Percentiles rank a stretch among this genome's conserved stretches.
Evolutionary conservation across 1,139 yeast species (phyloP).

Genomic region (Torulaspora pretoriensis): DNA sequence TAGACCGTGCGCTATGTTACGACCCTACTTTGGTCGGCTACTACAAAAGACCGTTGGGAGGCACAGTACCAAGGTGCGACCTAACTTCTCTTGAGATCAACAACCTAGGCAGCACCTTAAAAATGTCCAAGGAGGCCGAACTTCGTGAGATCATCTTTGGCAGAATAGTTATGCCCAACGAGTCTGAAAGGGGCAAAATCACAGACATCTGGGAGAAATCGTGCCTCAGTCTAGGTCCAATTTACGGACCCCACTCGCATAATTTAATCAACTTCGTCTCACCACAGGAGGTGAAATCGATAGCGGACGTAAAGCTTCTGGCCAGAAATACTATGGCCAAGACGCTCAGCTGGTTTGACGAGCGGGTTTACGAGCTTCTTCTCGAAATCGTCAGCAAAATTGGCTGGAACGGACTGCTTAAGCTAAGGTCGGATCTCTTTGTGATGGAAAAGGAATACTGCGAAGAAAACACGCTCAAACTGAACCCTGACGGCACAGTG

Average conservation of each 20-base stretch:
- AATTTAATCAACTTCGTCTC: constrained; percentile 42
- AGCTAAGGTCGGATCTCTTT: constrained; percentile 76
- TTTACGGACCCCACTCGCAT: constrained; percentile 57
- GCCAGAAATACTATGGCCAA: constrained; percentile 74
- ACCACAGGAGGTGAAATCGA: constrained; percentile 43
- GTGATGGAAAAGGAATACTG: constrained; percentile 90
- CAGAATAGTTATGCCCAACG: constrained; percentile 64
- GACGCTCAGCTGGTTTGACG: constrained; percentile 72
- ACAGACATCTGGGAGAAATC: constrained; percentile 49
- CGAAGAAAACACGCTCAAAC: constrained; percentile 6
- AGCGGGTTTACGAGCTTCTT: constrained; percentile 60
- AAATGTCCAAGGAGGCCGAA: constrained; percentile 26
- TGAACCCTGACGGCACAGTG: constrained; percentile 10
- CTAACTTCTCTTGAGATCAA: constrained; percentile 57
- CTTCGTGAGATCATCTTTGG: constrained; percentile 42
- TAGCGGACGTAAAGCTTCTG: constrained; percentile 59
- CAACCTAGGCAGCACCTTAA: constrained; percentile 47
- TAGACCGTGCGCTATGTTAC: constrained; percentile 20
- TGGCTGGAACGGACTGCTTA: constrained; percentile 89
- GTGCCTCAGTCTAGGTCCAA: constrained; percentile 41
- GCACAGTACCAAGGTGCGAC: constrained; percentile 47
- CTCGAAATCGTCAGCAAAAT: constrained; percentile 55
- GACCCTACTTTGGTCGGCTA: constrained; percentile 21
- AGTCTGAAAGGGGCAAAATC: constrained; percentile 62
- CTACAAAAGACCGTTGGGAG: constrained; percentile 31